Percentiles rank a stretch among this genome's conserved stretches.
Conservation (phyloP, 768 basidiomycete species). For the Hygrocybe punicea region DNA sequence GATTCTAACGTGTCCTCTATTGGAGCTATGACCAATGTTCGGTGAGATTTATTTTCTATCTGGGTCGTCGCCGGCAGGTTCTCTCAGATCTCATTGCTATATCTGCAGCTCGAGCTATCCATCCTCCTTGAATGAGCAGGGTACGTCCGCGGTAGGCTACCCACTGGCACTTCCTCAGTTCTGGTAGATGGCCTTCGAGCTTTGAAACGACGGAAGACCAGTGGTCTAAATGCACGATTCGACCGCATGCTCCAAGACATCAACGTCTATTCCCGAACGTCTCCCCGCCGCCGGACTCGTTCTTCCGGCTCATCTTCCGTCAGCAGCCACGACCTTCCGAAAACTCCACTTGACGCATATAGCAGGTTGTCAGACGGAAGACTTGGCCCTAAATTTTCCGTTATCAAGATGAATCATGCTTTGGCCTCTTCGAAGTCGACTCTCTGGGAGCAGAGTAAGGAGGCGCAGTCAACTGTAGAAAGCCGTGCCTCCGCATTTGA, state of each 20-base stretch:
- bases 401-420: constrained; percentile 40
- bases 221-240: constrained; percentile 55
- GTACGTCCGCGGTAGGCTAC: too few relatives aligned
- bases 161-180: too few relatives aligned
- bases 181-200: neutral
- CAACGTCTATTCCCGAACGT: constrained; percentile 33
- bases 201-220: constrained; percentile 47
- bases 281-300: constrained; percentile 30
- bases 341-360: constrained; percentile 43
- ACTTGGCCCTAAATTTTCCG: constrained; percentile 40
- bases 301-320: constrained; percentile 47
- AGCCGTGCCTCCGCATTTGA: neutral
- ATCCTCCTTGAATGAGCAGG: too few relatives aligned
- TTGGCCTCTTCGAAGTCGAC: neutral
- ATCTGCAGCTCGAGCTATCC: too few relatives aligned
- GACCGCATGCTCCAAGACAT: constrained; percentile 67
- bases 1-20: too few relatives aligned
- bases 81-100: too few relatives aligned
- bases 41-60: too few relatives aligned
- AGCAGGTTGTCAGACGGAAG: constrained; percentile 30
- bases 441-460: too few relatives aligned
- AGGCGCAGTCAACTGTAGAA: neutral
- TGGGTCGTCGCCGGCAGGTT: too few relatives aligned
- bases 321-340: constrained; percentile 40
- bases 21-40: too few relatives aligned